Evolutionary conservation across 1,284 basidiomycete genomes (phyloP).

Genomic region (Cystobasidiaceae sp.): DNA sequence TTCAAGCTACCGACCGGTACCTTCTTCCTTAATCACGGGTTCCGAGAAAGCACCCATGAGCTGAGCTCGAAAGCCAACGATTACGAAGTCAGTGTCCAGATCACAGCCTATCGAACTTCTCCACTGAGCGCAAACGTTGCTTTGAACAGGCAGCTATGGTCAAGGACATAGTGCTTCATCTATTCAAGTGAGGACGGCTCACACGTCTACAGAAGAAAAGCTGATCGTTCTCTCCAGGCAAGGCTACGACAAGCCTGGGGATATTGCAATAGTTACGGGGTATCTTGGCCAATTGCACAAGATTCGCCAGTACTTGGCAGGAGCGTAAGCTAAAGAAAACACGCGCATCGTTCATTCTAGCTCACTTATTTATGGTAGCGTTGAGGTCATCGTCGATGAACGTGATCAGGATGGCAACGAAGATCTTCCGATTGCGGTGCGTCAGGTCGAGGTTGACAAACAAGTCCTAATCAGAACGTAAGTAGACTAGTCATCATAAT

Average conservation of each 20-base stretch:
- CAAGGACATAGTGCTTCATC: conserved; percentile 62
- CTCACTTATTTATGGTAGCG: conserved; percentile 49
- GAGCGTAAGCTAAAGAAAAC: too few relatives aligned
- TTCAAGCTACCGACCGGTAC: conserved; percentile 53
- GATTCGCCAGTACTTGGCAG: conserved; percentile 41
- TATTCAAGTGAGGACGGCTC: conserved; percentile 58
- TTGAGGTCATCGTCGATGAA: conserved; percentile 63
- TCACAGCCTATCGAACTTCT: background rate
- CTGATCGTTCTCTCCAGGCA: conserved; percentile 50
- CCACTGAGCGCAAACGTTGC: background rate
- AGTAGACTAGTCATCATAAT: background rate
- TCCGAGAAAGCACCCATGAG: conserved; percentile 58
- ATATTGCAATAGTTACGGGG: conserved; percentile 68
- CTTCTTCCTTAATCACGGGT: conserved; percentile 58
- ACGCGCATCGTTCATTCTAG: conserved; percentile 51
- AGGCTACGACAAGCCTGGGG: conserved; percentile 52
- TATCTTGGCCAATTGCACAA: conserved; percentile 67
- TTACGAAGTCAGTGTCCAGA: conserved; percentile 55
- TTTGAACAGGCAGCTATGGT: conserved; percentile 60
- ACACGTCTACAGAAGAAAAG: conserved; percentile 33
- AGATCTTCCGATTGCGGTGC: conserved; percentile 44
- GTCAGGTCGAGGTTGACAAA: conserved; percentile 52
- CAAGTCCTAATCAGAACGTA: conserved; percentile 61
- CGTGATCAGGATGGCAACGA: conserved; percentile 59
- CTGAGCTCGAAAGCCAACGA: conserved; percentile 59